A percentile compares a stretch with the other conserved stretches of the same genome.
Conservation (phyloP, 192 early-diverging fungal species). For the Dissophora ornata region DNA sequence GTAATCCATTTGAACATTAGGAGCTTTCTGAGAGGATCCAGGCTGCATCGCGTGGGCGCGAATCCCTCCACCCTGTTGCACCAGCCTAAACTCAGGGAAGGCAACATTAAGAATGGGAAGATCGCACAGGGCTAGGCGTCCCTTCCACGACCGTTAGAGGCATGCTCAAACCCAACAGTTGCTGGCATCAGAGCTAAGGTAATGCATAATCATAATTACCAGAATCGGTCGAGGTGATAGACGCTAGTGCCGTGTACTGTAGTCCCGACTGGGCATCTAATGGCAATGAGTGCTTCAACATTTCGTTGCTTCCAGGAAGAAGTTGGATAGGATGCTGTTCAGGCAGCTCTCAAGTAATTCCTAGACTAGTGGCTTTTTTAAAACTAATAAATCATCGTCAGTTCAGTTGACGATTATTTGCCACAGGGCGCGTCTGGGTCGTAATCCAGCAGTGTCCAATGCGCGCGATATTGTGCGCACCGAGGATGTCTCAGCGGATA, state of each 20-base stretch:
- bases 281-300: too few species aligned
- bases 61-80: neutral
- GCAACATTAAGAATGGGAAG: constrained; percentile 29
- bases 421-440: too few species aligned
- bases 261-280: constrained; percentile 24
- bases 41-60: neutral
- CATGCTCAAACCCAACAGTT: too few species aligned
- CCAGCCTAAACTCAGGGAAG: constrained; percentile 26
- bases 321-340: too few species aligned
- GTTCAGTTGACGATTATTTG: too few species aligned
- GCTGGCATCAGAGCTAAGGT: neutral
- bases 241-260: constrained; percentile 39
- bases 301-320: too few species aligned
- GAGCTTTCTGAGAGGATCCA: neutral
- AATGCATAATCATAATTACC: constrained; percentile 5
- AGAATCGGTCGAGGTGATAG: constrained; percentile 31
- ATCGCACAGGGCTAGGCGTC: constrained; percentile 4
- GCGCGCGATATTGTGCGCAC: too few species aligned
- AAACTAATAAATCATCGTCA: too few species aligned
- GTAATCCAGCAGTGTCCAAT: too few species aligned
- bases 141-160: neutral
- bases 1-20: constrained; percentile 21
- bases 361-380: too few species aligned
- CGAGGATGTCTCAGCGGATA: too few species aligned
- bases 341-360: too few species aligned